Percentiles rank a stretch among this genome's conserved stretches.
Conservation (phyloP, 345 rosid genomes). For the Pistacia vera region DNA sequence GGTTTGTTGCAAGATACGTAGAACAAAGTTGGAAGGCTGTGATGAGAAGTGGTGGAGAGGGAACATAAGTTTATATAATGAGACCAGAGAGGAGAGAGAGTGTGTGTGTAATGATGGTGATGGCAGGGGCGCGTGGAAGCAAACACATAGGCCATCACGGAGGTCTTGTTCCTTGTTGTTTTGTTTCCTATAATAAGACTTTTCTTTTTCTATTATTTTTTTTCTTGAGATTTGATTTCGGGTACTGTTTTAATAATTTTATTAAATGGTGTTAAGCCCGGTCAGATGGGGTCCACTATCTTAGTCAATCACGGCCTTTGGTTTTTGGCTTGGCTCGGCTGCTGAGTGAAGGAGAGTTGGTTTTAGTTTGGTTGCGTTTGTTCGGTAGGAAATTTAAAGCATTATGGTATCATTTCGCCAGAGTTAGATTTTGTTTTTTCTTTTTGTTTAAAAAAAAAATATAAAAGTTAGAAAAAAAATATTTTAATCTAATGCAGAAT, state of each 20-base stretch:
- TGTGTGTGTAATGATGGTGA: constrained; percentile 24
- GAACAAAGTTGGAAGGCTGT: constrained; percentile 3
- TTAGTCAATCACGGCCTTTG: constrained; percentile 40
- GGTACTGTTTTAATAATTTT: constrained; percentile 18
- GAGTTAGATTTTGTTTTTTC: too few species aligned
- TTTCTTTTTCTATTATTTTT: constrained; percentile 8
- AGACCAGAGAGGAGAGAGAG: constrained; percentile 30
- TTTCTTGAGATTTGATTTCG: constrained; percentile 1
- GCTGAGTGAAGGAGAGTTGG: background rate
- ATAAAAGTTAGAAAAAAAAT: too few species aligned
- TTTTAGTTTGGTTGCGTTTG: background rate
- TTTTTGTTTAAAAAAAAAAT: too few species aligned
- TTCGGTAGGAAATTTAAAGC: constrained; percentile 9
- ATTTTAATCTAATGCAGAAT: background rate
- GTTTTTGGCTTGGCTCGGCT: constrained; percentile 29
- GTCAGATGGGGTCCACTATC: constrained; percentile 31
- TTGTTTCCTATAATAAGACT: background rate
- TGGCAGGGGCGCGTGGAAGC: constrained; percentile 47
- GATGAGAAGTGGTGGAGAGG: constrained; percentile 30
- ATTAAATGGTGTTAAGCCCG: constrained; percentile 38
- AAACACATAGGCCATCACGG: constrained; percentile 52
- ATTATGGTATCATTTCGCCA: too few species aligned
- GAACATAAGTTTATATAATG: constrained; percentile 49
- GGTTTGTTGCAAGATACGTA: constrained; percentile 19
- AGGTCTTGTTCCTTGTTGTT: constrained; percentile 30